phyloP scores from a whole-genome alignment of 352 stramenopile species.

The Pelagophyceae sp. region DNA sequence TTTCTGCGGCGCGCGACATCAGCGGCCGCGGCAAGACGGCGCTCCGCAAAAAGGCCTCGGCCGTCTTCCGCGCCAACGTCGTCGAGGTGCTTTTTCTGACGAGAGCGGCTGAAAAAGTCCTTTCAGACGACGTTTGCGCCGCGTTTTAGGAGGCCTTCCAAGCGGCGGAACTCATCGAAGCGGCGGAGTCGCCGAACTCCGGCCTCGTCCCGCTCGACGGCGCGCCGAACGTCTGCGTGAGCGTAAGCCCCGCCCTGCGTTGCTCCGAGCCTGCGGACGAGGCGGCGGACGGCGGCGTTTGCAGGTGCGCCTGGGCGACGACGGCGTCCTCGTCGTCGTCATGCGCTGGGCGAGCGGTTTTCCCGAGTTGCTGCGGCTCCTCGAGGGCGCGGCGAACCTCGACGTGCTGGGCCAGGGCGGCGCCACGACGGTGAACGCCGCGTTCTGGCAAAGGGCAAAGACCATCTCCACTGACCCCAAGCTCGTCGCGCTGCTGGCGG shows the following conservation, averaged over 20 bases:
- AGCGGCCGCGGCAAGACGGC: background rate
- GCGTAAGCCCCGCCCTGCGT: background rate
- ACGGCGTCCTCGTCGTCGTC: background rate
- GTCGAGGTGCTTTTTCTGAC: too few species aligned
- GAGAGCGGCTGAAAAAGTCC: too few species aligned
- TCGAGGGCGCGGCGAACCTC: background rate
- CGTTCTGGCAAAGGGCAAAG: background rate
- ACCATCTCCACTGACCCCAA: background rate
- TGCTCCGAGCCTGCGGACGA: too few species aligned
- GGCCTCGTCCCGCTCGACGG: too few species aligned
- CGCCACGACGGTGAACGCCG: background rate
- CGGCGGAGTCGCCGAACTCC: background rate
- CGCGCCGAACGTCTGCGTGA: background rate
- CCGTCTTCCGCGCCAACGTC: background rate
- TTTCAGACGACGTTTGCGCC: too few species aligned
- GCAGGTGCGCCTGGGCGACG: background rate
- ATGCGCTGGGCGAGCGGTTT: background rate
- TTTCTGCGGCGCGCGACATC: background rate
- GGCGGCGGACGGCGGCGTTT: too few species aligned
- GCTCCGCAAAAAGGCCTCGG: background rate
- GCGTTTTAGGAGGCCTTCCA: slow-evolving; percentile 8
- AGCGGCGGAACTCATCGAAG: background rate
- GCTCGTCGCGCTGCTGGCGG: background rate
- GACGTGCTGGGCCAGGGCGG: background rate
- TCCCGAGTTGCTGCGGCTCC: background rate